Conservation (phyloP, 352 stramenopile species). For the Globisporangium carolinianum region DNA sequence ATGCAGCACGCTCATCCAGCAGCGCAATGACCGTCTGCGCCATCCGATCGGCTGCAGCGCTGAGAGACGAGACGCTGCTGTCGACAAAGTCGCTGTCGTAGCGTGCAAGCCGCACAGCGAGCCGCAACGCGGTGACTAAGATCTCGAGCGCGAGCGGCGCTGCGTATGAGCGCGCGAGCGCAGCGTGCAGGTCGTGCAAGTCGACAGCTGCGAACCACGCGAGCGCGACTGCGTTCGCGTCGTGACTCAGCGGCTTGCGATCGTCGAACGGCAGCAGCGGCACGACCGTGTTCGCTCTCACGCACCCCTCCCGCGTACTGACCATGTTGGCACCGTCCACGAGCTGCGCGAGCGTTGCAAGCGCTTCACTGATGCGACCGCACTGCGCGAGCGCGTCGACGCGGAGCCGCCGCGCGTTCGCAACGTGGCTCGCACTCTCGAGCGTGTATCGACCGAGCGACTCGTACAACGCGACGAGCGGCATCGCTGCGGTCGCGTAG, state of each 20-base stretch:
- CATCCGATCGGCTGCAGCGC: conserved; percentile 25
- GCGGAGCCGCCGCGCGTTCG: conserved; percentile 44
- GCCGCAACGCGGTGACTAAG: conserved; percentile 22
- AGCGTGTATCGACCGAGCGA: conserved; percentile 33
- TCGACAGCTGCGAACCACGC: conserved; percentile 29
- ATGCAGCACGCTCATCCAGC: conserved; percentile 1
- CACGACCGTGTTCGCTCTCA: conserved; percentile 4
- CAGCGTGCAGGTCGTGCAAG: conserved; percentile 12
- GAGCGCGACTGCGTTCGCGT: conserved; percentile 22
- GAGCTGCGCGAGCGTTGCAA: conserved; percentile 25
- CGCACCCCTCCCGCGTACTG: neutral
- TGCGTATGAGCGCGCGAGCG: neutral
- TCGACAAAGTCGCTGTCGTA: conserved; percentile 25
- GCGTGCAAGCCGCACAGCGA: conserved; percentile 19
- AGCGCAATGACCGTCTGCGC: conserved; percentile 16
- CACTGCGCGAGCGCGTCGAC: conserved; percentile 41
- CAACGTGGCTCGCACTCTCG: conserved; percentile 36
- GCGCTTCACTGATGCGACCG: conserved; percentile 45
- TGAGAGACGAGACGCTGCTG: conserved; percentile 16
- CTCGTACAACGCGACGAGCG: conserved; percentile 51
- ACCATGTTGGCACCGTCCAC: conserved; percentile 15
- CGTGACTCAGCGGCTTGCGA: conserved; percentile 29
- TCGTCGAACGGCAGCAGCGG: conserved; percentile 25
- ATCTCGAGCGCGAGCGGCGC: conserved; percentile 21
- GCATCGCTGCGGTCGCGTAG: conserved; percentile 40